Base-by-base conservation (phyloP, 768 basidiomycete species). In the Favolaschia claudopus region DNA sequence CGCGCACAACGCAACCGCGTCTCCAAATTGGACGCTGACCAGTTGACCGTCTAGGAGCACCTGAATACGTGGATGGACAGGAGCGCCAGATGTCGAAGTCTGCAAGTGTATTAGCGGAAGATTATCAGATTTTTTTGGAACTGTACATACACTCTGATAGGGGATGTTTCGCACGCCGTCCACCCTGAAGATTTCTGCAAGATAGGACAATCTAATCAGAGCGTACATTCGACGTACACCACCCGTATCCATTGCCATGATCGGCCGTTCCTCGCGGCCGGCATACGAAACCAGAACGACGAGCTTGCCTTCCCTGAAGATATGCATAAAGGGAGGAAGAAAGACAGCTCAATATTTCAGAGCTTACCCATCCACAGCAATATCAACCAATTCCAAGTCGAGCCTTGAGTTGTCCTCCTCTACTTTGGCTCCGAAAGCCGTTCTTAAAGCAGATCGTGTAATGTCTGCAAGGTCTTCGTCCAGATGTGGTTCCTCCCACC, bases 361-460 rank as follows among this genome's bases (percentile, higher is more conserved):
- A 39, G 60, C 80, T 50, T 56, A 89, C 89, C 77, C 77, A 51
- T 87, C 84, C 17, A 89, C 70, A 7, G 83, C 83, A 31, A 92
- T 64, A 76, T 93, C 92, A 42, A 92, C 75, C 36, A 93, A 72
- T 68, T 94, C 92, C 4, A 94, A 73, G 63, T 92, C 91, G 37
- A 91, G 73, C 55, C 80, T 78, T 7, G 77, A 70, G 62, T 83
- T 77, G 29, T 81, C 75, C 10, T 67, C 53, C 24, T 78, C 77
- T 10, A 76, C 73, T 20, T 62, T 66, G 1, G 72, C 68, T 46
- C 71, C 72, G 52, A 84, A 78, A 0, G 74, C 75, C 31, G 76
- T 72, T 36, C 81, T 72, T 20, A 92, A 71, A 19, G 82, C 83
- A 1, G 76, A 68, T 7, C 78, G 76, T 10, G 89, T 74, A 19